Conservation (phyloP, 1,139 yeast species). For the Saccharomyces uvarum region DNA sequence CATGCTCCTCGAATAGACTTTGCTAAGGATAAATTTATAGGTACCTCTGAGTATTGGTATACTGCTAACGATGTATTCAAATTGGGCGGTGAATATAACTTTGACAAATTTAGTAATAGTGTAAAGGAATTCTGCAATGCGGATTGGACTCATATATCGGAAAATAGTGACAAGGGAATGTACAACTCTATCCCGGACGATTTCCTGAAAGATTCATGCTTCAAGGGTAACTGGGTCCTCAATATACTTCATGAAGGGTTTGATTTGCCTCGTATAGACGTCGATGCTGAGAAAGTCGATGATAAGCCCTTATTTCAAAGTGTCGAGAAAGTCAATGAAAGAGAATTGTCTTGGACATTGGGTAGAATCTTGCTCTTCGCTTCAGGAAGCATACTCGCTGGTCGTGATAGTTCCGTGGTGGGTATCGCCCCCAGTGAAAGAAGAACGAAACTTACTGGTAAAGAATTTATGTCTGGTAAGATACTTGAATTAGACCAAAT, state of each 20-base stretch:
- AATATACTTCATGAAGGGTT: constrained; percentile 75
- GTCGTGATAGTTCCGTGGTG: constrained; percentile 23
- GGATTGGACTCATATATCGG: constrained; percentile 49
- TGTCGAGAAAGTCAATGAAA: constrained; percentile 50
- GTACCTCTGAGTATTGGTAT: constrained; percentile 79
- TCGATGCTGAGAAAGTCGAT: constrained; percentile 33
- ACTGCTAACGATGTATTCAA: constrained; percentile 75
- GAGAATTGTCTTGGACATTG: constrained; percentile 60
- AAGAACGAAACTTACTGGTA: constrained; percentile 31
- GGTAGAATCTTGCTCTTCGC: constrained; percentile 57
- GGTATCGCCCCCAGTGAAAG: constrained; percentile 50
- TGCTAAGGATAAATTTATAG: constrained; percentile 63
- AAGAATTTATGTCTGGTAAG: constrained; percentile 35
- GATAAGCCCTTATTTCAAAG: constrained; percentile 53
- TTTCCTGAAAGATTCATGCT: constrained; percentile 61
- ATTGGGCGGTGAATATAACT: constrained; percentile 70
- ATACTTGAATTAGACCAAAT: not conserved
- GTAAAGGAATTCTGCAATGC: constrained; percentile 60
- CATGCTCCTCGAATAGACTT: constrained; percentile 72
- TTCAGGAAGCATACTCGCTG: constrained; percentile 41
- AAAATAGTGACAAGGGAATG: constrained; percentile 44
- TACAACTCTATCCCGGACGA: constrained; percentile 34
- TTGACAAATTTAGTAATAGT: constrained; percentile 48
- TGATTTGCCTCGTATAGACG: constrained; percentile 50
- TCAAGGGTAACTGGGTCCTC: constrained; percentile 76